Evolutionary conservation across 768 basidiomycete genomes (phyloP), one percentile per base, ranked within the genome.

Genomic region (Mrakia hoshinonis): DNA sequence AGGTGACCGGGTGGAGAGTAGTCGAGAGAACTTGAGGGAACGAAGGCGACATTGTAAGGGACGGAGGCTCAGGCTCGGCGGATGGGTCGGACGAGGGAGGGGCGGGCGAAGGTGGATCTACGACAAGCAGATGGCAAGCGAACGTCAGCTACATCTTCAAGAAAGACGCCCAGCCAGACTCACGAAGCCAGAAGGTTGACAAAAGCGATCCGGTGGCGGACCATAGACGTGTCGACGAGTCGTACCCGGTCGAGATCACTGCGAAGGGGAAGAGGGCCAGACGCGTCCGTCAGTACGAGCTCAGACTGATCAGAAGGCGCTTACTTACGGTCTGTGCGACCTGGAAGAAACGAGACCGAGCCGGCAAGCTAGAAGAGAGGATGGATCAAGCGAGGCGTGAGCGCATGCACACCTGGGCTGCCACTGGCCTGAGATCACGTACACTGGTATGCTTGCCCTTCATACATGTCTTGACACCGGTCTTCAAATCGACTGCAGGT

Each of bases 391-490:
- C 46, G 61, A 63, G 3, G 22, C 39, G 5, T 13, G 3, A 18
- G 60, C 3, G 39, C n/a, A 46, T 12, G 20, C 15, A 22, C n/a
- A n/a, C n/a, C n/a, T n/a, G n/a, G n/a, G n/a, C n/a, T n/a, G n/a
- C n/a, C n/a, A n/a, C n/a, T n/a, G n/a, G n/a, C n/a, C n/a, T n/a
- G n/a, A n/a, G n/a, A n/a, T n/a, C 18, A 64, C 39, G 62, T 10
- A 68, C 67, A 38, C 43, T 62, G 58, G 68, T 60, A 51, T 69
- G 68, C 24, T 69, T 69, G 18, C 68, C 68, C 60, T 69, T 69
- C 58, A 69, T 47, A 43, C 54, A 60, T 0, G 55, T 58, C n/a
- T 61, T 68, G 39, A 47, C 29, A 3, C 31, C 58, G 12, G 68
- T 69, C 31, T 29, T 20, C 26, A 61, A 20, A 11, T 62, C 60